phyloP scores from a whole-genome alignment of 2,329 filamentous ascomycete species.

The Sporothrix inflata region DNA sequence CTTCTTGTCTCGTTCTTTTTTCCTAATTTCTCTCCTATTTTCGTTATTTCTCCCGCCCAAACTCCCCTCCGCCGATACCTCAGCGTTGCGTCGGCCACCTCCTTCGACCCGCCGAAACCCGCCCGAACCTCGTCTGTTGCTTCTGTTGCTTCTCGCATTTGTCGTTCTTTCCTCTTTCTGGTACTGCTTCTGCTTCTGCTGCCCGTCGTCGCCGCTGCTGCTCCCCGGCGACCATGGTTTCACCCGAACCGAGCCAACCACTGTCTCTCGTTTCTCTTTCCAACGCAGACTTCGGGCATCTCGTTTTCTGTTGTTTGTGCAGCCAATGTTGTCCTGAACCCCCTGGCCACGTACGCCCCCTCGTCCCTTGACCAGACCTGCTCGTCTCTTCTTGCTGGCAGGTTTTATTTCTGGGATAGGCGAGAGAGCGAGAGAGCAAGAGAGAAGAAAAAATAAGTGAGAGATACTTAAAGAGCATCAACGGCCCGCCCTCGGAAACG shows the following conservation, averaged over 20 bases:
- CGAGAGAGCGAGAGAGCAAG: not conserved
- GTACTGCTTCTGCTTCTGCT: conserved; percentile 2
- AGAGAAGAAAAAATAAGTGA: not conserved
- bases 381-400: conserved; percentile 16
- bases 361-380: not conserved
- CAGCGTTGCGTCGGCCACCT: not conserved
- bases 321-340: conserved; percentile 1
- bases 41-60: not conserved
- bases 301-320: conserved; percentile 6
- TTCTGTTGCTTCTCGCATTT: not conserved
- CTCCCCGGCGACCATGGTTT: conserved; percentile 23
- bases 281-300: conserved; percentile 20
- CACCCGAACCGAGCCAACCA: conserved; percentile 29
- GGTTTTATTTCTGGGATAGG: not conserved
- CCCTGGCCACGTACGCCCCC: not conserved
- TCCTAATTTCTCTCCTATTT: not conserved
- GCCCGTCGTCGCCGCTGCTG: conserved; percentile 17
- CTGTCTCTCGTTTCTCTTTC: conserved; percentile 17
- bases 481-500: not conserved
- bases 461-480: conserved; percentile 19
- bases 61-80: not conserved
- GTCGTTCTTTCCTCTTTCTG: not conserved
- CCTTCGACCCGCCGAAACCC: not conserved
- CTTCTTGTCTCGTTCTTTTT: not conserved
- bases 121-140: not conserved